Evolutionary conservation across 1,284 basidiomycete species (phyloP).

Genomic region (Cerrena zonata): DNA sequence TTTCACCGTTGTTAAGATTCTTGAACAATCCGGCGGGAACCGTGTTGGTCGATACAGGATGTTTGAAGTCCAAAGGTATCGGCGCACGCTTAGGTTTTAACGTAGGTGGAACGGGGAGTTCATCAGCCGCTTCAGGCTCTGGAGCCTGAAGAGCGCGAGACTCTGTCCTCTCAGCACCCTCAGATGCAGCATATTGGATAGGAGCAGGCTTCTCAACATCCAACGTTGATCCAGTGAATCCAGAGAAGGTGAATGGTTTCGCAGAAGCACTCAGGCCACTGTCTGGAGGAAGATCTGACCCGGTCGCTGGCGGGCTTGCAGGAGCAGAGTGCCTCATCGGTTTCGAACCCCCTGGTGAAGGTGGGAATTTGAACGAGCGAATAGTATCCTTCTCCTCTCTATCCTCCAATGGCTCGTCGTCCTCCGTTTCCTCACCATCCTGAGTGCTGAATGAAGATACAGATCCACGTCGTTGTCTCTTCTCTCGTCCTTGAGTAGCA

Average conservation of each 20-base stretch:
- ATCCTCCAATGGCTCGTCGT: slow-evolving; percentile 19
- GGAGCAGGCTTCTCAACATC: slow-evolving; percentile 16
- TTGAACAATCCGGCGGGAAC: slow-evolving; percentile 81
- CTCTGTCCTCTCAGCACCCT: slow-evolving; percentile 12
- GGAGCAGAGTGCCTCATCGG: slow-evolving; percentile 44
- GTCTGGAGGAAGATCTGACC: slow-evolving; percentile 8
- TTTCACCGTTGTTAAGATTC: slow-evolving; percentile 52
- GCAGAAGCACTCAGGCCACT: slow-evolving; percentile 34
- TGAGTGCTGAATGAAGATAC: slow-evolving; percentile 26
- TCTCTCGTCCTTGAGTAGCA: slow-evolving; percentile 64
- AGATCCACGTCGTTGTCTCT: slow-evolving; percentile 55
- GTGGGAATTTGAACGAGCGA: slow-evolving; percentile 70
- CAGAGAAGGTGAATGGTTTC: slow-evolving; percentile 62
- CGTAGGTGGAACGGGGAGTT: slow-evolving; percentile 31
- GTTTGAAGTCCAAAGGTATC: slow-evolving; percentile 75
- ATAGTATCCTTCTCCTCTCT: slow-evolving; percentile 45
- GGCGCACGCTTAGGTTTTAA: slow-evolving; percentile 62
- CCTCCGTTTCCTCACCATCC: slow-evolving; percentile 27
- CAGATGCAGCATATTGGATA: slow-evolving; percentile 15
- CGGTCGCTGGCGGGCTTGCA: slow-evolving; percentile 31
- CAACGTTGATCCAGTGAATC: slow-evolving; percentile 31
- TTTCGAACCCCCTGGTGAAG: slow-evolving; percentile 43
- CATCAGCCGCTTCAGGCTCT: slow-evolving; percentile 18
- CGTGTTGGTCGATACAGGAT: slow-evolving; percentile 64
- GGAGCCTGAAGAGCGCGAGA: slow-evolving; percentile 4